Conservation (phyloP, 2,329 filamentous ascomycete species). For the Teratosphaeria zuluensis region DNA sequence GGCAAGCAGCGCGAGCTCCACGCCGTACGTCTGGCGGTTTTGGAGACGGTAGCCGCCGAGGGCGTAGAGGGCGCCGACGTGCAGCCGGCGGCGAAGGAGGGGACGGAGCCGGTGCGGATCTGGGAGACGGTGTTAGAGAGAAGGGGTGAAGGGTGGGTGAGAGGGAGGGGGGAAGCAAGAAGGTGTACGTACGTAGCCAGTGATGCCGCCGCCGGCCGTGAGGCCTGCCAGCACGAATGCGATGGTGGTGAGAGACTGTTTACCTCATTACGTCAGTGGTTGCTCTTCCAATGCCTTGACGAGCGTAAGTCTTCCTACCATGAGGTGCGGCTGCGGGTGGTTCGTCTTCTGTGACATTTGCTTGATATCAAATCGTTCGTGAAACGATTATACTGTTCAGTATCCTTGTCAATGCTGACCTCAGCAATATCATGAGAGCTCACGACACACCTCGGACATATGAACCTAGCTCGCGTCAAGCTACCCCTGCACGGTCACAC, state of each 20-base stretch:
- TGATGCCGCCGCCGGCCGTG: slow-evolving; percentile 77
- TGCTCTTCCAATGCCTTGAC: neutral
- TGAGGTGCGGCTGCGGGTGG: neutral
- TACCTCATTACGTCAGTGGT: neutral
- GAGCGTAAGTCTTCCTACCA: neutral
- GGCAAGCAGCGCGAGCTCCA: slow-evolving; percentile 82
- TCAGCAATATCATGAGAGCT: neutral
- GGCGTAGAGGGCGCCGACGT: slow-evolving; percentile 72
- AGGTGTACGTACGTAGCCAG: slow-evolving; percentile 53
- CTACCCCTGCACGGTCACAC: neutral
- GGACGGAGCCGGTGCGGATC: slow-evolving; percentile 70
- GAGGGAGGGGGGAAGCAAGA: too few relatives aligned
- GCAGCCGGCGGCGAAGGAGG: slow-evolving; percentile 75
- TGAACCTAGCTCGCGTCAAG: neutral
- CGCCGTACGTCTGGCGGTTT: slow-evolving; percentile 64
- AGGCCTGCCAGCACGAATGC: slow-evolving; percentile 71
- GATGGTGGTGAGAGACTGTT: slow-evolving; percentile 30
- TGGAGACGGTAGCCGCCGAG: slow-evolving; percentile 74
- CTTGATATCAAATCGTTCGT: neutral
- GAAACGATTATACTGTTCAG: neutral
- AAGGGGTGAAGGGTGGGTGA: too few relatives aligned
- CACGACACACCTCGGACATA: neutral
- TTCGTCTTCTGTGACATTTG: neutral
- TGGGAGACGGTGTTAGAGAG: neutral
- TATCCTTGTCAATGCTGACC: neutral